Base-by-base conservation (phyloP, 768 basidiomycete species). In the Roridomyces roridus region DNA sequence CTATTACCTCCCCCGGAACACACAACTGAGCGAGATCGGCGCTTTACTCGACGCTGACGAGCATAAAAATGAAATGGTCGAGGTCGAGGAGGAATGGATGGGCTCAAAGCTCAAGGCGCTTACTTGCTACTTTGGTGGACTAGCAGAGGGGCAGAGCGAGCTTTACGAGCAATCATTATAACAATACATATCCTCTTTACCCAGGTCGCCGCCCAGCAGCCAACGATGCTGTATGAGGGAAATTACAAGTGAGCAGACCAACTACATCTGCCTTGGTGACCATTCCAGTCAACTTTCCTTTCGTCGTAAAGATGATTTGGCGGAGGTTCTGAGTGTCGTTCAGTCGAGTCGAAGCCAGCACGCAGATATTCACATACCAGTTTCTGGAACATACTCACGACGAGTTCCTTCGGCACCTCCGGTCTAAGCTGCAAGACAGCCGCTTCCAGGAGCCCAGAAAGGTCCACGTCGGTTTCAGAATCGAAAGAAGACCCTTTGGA, bases 31-130 rank as follows among this genome's bases (percentile, higher is more conserved):
- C 7, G 93, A 98, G 68, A 80, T 97, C 36, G 82, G 88, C 0
- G 73, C 64, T 0, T 71, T 92, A 39, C 68, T 84, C 29, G 51
- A 59, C 70, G 44, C 46, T 20, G n/a, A 26, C 5, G 14, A 14
- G 43, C 55, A 55, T 14, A 42, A 52, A 18, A 47, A 45, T 35
- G 92, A 94, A 71, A 78, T 72, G 71, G 81, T 96, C 10, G 96
- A 98, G 72, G 82, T 98, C 7, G 95, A 98, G 68, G 96, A 98
- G 72, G 93, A 93, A 70, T 98, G 94, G 95, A 96, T 93, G 88
- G 89, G 94, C 3, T 79, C 79, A 10, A 96, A 96, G 76, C 73
- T 98, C 40, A 98, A 98, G 68, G 96, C 96, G 0, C 73, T 98
- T 48, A 97, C 94, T 1, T 95, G 92, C 69, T 96, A 97, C 70